Evolutionary conservation across 306 rosid species (phyloP).

Genomic region (Medicago ruthenica): DNA sequence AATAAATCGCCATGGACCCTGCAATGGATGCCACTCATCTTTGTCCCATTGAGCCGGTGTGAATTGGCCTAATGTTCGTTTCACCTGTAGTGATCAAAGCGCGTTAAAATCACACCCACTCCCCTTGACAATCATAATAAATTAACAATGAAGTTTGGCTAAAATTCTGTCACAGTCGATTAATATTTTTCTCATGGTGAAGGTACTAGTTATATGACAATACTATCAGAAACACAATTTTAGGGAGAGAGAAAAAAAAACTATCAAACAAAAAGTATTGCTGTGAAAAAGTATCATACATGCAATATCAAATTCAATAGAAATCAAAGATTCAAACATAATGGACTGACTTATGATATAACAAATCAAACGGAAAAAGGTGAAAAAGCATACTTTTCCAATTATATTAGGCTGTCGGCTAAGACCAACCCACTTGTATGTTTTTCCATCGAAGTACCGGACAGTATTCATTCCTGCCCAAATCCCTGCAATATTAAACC

Average conservation of each 20-base stretch:
- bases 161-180: neutral
- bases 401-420: slow-evolving; percentile 98
- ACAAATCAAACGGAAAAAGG: slow-evolving; percentile 7
- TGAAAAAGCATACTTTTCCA: slow-evolving; percentile 68
- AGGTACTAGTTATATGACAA: neutral
- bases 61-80: slow-evolving; percentile 89
- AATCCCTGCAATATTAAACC: slow-evolving; percentile 69
- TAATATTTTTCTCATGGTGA: neutral
- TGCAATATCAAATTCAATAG: slow-evolving; percentile 7
- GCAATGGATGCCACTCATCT: slow-evolving; percentile 98
- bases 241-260: neutral
- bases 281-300: neutral
- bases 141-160: neutral
- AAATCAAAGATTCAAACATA: slow-evolving; percentile 18
- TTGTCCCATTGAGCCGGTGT: slow-evolving; percentile 99
- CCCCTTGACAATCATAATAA: slow-evolving; percentile 1
- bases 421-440: slow-evolving; percentile 99
- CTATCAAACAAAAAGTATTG: neutral
- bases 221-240: neutral
- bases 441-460: slow-evolving; percentile 94
- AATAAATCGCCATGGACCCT: slow-evolving; percentile 96
- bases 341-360: neutral
- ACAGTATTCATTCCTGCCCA: slow-evolving; percentile 99
- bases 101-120: too few relatives aligned
- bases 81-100: slow-evolving; percentile 61